These are phyloP conservation scores for Chaetomiaceae sp. DNA, from an alignment of 2,329 filamentous ascomycete species.

Conservation along the genomic window DNA sequence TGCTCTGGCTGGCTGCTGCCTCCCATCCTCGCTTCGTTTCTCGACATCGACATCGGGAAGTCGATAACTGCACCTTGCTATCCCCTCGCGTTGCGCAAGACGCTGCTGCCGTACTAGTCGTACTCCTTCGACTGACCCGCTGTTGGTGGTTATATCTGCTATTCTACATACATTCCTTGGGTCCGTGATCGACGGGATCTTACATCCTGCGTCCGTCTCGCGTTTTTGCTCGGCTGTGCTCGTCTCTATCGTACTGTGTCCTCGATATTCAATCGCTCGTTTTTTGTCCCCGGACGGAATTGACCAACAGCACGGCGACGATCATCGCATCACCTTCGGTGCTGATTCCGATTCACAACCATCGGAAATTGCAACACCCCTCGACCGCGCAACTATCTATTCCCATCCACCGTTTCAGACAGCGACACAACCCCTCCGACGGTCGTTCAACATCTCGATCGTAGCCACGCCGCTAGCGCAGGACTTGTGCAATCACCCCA, in stretches of 20 bases:
- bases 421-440: neutral
- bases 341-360: neutral
- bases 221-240: too few species aligned
- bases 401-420: neutral
- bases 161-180: constrained; percentile 4
- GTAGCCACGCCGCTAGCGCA: neutral
- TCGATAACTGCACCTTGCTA: neutral
- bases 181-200: constrained; percentile 7
- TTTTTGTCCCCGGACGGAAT: neutral
- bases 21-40: neutral
- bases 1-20: neutral
- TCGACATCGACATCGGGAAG: neutral
- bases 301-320: neutral
- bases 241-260: constrained; percentile 1
- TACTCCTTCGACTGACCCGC: neutral
- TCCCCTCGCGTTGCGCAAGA: neutral
- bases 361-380: neutral
- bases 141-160: constrained; percentile 6
- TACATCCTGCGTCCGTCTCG: constrained; percentile 8
- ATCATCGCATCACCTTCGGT: neutral
- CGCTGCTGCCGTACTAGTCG: too few species aligned
- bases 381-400: neutral
- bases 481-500: neutral
- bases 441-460: neutral
- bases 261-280: constrained; percentile 1